These are phyloP conservation scores for Cadophora sp. DNA, from an alignment of 2,329 filamentous ascomycete species.

Conservation along the genomic window DNA sequence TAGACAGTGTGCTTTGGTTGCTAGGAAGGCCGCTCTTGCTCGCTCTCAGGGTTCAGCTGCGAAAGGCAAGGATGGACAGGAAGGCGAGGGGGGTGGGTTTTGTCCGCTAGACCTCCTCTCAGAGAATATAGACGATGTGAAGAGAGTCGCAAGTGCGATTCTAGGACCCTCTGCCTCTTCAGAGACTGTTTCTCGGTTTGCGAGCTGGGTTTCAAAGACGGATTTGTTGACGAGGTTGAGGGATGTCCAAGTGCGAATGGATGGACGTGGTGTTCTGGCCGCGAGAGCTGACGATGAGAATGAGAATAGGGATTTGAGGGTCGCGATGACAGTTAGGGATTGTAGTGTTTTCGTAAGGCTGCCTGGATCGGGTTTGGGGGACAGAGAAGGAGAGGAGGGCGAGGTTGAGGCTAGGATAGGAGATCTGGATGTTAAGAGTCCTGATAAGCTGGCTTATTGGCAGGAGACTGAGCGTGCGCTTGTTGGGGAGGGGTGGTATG, in stretches of 20 bases:
- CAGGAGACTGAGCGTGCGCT: conserved; percentile 65
- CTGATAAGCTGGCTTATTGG: conserved; percentile 74
- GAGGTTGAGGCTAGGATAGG: conserved; percentile 66
- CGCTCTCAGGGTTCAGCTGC: conserved; percentile 28
- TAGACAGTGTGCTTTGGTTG: conserved; percentile 70
- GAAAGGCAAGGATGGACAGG: conserved; percentile 35
- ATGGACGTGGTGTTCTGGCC: conserved; percentile 40
- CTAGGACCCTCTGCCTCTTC: conserved; percentile 37
- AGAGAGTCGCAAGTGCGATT: conserved; percentile 47
- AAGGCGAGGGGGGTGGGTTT: conserved; percentile 46
- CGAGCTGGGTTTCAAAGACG: conserved; percentile 47
- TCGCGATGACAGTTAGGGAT: conserved; percentile 83
- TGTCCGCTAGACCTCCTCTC: conserved; percentile 72
- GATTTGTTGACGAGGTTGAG: conserved; percentile 50
- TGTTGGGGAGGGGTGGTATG: conserved; percentile 73
- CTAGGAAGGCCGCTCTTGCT: conserved; percentile 36
- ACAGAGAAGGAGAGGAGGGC: conserved; percentile 31
- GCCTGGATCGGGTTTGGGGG: conserved; percentile 33
- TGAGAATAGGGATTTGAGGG: conserved; percentile 58
- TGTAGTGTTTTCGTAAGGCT: conserved; percentile 78
- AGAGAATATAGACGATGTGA: conserved; percentile 52
- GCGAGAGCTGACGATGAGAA: conserved; percentile 39
- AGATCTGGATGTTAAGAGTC: conserved; percentile 80
- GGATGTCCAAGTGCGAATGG: conserved; percentile 47
- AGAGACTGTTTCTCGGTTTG: conserved; percentile 34